Evolutionary conservation across 2,329 filamentous ascomycete species (phyloP), one percentile per base, ranked within the genome.

Genomic region (Lasiodiplodia hormozganensis): DNA sequence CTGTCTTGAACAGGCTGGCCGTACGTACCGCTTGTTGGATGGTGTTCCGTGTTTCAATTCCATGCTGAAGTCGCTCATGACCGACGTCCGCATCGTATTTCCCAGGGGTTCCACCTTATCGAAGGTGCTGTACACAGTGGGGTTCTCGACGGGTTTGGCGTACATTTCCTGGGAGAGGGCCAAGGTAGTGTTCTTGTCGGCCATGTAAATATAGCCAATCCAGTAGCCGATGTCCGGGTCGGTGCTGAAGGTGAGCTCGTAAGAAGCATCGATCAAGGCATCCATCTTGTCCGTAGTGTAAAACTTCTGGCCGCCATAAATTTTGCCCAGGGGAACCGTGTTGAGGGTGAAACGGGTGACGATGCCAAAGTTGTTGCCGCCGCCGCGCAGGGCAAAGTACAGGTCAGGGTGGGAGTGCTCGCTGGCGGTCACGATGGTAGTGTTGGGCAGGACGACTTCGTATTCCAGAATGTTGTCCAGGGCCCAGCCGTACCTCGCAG

Each of bases 291-390:
- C 72, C 31, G 73, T 62, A 18, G 71, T 68, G 43, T 74, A 73
- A 25, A 75, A 74, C 34, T 79, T 73, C 3, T 80, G 75, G 3
- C 80, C 79, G 68, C 78, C 77, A 78, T 79, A 81, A 60, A 79
- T 71, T 3, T 67, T 67, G 18, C 52, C 54, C 14, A 28, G 62
- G 40, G 36, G 23, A 12, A 66, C 40, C 12, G 38, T 67, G 5
- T 31, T 28, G 12, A 77, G 72, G 11, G 73, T 74, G 64, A 79
- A 76, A 11, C 74, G 73, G 5, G 78, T 79, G 28, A 81, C 78
- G 18, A 81, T 74, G n/a, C 76, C 80, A 43, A 81, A 78, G 68
- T 80, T 79, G 66, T 72, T 78, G 4, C 71, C 73, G 34, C 79
- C 79, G 23, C 79, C 80, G 34, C 77, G 77, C 14, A 81, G 71